phyloP scores from a whole-genome alignment of 345 rosid species.

The Jatropha curcas region DNA sequence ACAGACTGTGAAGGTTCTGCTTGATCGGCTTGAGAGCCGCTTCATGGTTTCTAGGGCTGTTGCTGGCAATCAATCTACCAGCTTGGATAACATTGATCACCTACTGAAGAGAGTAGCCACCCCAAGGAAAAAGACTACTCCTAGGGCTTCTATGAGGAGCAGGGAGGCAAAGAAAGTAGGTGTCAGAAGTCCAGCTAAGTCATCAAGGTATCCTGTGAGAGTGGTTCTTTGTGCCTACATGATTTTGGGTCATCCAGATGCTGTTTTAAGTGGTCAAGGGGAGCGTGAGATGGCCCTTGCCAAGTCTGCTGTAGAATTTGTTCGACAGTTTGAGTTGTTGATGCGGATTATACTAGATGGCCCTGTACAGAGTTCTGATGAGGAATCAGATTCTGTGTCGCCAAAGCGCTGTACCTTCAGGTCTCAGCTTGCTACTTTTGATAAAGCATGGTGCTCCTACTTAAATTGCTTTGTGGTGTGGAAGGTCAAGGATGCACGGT shows the following conservation, averaged over 20 bases:
- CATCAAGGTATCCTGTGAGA: slow-evolving; percentile 83
- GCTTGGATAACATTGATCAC: slow-evolving; percentile 76
- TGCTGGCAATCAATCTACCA: slow-evolving; percentile 31
- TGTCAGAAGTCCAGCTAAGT: slow-evolving; percentile 39
- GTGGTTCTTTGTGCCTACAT: slow-evolving; percentile 90
- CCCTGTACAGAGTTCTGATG: slow-evolving; percentile 58
- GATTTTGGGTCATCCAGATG: slow-evolving; percentile 96
- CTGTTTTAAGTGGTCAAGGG: slow-evolving; percentile 89
- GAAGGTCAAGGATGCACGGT: slow-evolving; percentile 94
- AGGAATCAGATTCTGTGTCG: slow-evolving; percentile 40
- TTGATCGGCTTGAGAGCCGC: slow-evolving; percentile 82
- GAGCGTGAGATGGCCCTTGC: slow-evolving; percentile 77
- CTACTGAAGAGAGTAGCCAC: slow-evolving; percentile 82
- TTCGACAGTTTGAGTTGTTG: slow-evolving; percentile 71
- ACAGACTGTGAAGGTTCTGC: slow-evolving; percentile 57
- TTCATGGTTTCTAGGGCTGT: slow-evolving; percentile 55
- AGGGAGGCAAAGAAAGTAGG: slow-evolving; percentile 56
- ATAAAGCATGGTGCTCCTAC: slow-evolving; percentile 83
- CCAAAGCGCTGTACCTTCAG: slow-evolving; percentile 65
- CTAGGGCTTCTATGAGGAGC: slow-evolving; percentile 44
- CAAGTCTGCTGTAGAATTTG: slow-evolving; percentile 61
- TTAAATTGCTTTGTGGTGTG: slow-evolving; percentile 88
- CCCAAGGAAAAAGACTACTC: slow-evolving; percentile 56
- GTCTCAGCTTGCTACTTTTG: slow-evolving; percentile 75
- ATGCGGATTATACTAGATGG: slow-evolving; percentile 70